Evolutionary conservation across 1,139 yeast species (phyloP), one percentile per base, ranked within the genome.

Genomic region (Yamadazyma sp.): DNA sequence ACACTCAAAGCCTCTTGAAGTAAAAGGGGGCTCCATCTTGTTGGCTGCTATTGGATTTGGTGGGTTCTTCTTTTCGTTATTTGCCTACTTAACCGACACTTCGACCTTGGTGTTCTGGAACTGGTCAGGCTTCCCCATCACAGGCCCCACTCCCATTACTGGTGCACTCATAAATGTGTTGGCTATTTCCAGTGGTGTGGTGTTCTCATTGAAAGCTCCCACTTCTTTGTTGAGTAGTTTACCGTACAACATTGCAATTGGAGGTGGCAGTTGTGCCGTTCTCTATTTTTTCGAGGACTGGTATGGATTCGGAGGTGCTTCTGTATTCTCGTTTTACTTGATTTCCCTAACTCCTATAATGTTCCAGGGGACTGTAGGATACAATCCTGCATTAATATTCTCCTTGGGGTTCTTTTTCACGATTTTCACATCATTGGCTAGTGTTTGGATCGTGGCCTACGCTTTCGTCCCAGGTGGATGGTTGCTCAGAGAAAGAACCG

Each of bases 401-500:
- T 76, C 80, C 10, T 44, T 80, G 5, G 83, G 82, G 0, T 73
- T 82, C 39, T 58, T 84, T 12, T 56, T 80, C 39, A 69, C 78
- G 44, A 65, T 84, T 33, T 44, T 86, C 5, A 60, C 86, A 30
- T 67, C 80, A 12, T 71, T 92, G 45, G 92, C 86, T 11, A 92
- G 90, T 61, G 95, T 92, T 35, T 92, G 97, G 97, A 81, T 86
- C 38, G 98, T 92, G 29, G 98, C 98, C 0, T 92, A 92, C 60
- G 98, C 98, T 0, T 92, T 92, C 64, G 98, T 92, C 36, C 98
- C 98, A 12, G 92, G 87, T 45, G 98, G 98, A 4, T 83, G 83
- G 56, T 49, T 86, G 20, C 70, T 92, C 41, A 78, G 98, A 56
- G 98, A 92, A 62, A 78, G 96, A 57, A 82, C 92, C 4, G 95